A percentile compares a stretch with the other conserved stretches of the same genome.
Evolutionary conservation across 2,329 filamentous ascomycete genomes (phyloP).

Genomic region (Magnaporthiopsis rhizophila): DNA sequence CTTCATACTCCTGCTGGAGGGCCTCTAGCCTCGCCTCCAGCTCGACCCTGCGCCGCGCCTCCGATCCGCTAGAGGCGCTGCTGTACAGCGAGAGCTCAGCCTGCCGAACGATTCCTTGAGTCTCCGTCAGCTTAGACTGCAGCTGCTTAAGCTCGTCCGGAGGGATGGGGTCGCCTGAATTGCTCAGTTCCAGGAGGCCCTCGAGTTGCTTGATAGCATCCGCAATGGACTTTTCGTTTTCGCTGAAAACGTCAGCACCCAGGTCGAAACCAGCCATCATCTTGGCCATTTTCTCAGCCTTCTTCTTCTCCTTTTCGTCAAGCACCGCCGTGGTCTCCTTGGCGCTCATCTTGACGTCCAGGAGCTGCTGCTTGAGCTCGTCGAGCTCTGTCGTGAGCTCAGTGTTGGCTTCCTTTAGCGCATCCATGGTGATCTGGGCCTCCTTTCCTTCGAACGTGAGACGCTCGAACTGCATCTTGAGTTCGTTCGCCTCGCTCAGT

Average conservation of each 20-base stretch:
- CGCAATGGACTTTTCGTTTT: constrained; percentile 80
- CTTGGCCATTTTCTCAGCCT: constrained; percentile 98
- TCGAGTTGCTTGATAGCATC: constrained; percentile 80
- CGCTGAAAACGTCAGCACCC: constrained; percentile 84
- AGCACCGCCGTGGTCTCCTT: constrained; percentile 85
- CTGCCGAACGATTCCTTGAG: constrained; percentile 86
- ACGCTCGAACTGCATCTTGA: constrained; percentile 95
- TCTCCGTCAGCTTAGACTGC: constrained; percentile 72
- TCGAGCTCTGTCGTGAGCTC: constrained; percentile 90
- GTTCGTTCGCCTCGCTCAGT: constrained; percentile 77
- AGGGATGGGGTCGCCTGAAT: constrained; percentile 68
- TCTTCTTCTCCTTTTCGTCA: constrained; percentile 97
- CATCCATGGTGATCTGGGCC: constrained; percentile 94
- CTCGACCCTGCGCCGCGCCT: constrained; percentile 62
- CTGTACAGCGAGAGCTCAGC: constrained; percentile 81
- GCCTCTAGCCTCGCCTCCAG: constrained; percentile 68
- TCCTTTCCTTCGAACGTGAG: constrained; percentile 95
- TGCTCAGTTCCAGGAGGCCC: constrained; percentile 65
- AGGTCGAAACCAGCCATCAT: constrained; percentile 99
- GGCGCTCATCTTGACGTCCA: constrained; percentile 93
- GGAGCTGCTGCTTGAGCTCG: constrained; percentile 89
- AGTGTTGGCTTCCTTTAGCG: constrained; percentile 87
- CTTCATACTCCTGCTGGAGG: constrained; percentile 77
- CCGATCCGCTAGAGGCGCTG: constrained; percentile 52
- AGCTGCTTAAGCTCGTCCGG: constrained; percentile 75